Conservation (phyloP, 176 grass and related monocot species). For the Saccharum spontaneum region DNA sequence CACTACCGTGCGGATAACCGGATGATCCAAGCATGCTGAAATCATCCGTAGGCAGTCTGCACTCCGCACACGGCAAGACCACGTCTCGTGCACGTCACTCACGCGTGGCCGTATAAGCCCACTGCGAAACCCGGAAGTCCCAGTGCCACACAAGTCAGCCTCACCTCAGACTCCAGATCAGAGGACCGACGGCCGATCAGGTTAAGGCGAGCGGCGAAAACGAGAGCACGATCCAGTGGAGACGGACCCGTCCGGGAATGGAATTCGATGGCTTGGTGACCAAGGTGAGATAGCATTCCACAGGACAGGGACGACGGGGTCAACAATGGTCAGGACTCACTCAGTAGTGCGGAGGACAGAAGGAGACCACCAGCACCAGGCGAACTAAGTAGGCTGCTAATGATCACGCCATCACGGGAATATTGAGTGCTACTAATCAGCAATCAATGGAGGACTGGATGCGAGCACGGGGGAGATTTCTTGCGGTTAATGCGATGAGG, state of each 20-base stretch:
- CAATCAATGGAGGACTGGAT: not conserved
- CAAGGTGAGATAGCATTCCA: not conserved
- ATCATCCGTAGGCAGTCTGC: not conserved
- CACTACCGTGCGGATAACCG: not conserved
- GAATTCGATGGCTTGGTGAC: not conserved
- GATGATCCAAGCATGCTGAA: slow-evolving; percentile 24
- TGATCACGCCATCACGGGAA: not conserved
- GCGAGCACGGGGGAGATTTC: not conserved
- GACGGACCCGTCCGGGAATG: not conserved
- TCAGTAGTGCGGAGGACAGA: not conserved
- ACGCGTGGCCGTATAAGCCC: not conserved
- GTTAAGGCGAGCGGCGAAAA: not conserved
- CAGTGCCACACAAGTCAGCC: slow-evolving; percentile 15
- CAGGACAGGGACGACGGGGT: not conserved
- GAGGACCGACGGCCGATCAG: not conserved
- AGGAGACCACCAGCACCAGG: not conserved
- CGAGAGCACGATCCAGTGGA: not conserved
- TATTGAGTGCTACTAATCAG: not conserved
- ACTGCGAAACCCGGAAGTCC: not conserved
- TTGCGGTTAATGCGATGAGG: not conserved
- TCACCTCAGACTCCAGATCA: not conserved
- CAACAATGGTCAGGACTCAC: not conserved
- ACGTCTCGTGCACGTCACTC: slow-evolving; percentile 12
- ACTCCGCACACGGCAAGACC: not conserved
- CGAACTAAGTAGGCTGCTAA: not conserved